Evolutionary conservation across 1,284 basidiomycete species (phyloP).

Genomic region (Phellinidium pouzarii): DNA sequence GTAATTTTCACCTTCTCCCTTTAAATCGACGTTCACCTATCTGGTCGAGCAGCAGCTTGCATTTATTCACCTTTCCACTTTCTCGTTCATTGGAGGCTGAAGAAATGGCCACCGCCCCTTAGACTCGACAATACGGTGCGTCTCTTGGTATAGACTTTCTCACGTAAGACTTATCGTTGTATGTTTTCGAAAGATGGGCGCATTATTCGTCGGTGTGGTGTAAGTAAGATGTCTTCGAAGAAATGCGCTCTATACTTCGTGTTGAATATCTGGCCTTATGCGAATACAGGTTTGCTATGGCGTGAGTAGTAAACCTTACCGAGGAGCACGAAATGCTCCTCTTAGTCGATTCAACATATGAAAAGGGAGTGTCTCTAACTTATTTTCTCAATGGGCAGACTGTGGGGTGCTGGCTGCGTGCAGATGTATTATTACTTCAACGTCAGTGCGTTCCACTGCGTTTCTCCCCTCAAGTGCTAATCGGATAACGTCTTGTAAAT

Average conservation of each 20-base stretch:
- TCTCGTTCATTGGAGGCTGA: too few relatives aligned
- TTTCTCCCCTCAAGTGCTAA: background rate
- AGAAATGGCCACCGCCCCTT: too few relatives aligned
- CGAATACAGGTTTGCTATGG: constrained; percentile 12
- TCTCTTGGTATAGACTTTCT: background rate
- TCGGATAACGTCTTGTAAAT: background rate
- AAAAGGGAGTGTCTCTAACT: background rate
- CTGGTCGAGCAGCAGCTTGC: too few relatives aligned
- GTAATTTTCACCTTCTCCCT: too few relatives aligned
- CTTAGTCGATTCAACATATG: background rate
- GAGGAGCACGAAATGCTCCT: background rate
- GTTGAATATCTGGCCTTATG: background rate
- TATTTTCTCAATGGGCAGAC: background rate
- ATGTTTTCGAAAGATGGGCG: constrained; percentile 10
- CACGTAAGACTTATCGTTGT: background rate
- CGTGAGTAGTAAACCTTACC: constrained; percentile 1
- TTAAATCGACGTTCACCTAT: too few relatives aligned
- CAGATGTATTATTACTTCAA: constrained; percentile 17
- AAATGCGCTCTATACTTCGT: background rate
- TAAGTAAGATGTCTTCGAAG: constrained; percentile 1
- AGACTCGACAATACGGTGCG: constrained; percentile 18
- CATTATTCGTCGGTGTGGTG: constrained; percentile 15
- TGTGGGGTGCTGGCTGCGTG: constrained; percentile 10
- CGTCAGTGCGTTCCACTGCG: background rate
- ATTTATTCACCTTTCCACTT: too few relatives aligned